Percentiles rank a stretch among this genome's conserved stretches.
phyloP scores from a whole-genome alignment of 306 rosid genomes.

The Cicer chorassanicum region DNA sequence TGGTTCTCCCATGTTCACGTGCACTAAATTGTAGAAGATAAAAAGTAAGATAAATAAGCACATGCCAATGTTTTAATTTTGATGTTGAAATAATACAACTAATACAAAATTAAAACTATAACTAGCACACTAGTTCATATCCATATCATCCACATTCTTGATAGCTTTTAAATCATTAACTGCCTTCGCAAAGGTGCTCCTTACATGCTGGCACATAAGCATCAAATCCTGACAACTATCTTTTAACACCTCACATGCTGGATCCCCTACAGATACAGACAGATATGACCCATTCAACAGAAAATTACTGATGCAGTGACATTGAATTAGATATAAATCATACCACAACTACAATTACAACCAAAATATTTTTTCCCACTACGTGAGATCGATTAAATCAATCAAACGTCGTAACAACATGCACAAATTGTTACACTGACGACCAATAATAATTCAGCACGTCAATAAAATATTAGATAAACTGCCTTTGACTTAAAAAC shows the following conservation, averaged over 20 bases:
- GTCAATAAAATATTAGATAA: not conserved
- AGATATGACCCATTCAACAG: conserved; percentile 5
- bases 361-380: not conserved
- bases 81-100: not conserved
- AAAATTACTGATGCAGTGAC: conserved; percentile 3
- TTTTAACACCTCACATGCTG: conserved; percentile 64
- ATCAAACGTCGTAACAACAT: not conserved
- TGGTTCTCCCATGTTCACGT: not conserved
- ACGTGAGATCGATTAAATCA: not conserved
- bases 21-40: not conserved
- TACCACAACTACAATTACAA: not conserved
- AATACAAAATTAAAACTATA: not conserved
- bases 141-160: conserved; percentile 47
- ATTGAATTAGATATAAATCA: conserved; percentile 2
- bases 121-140: conserved; percentile 30
- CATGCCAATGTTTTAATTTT: not conserved
- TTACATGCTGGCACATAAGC: conserved; percentile 75
- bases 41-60: not conserved
- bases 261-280: conserved; percentile 62
- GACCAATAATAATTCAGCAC: not conserved
- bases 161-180: conserved; percentile 58
- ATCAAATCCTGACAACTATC: conserved; percentile 82
- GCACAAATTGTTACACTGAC: too few relatives aligned
- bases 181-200: conserved; percentile 66
- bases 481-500: too few relatives aligned